Evolutionary conservation across 257 asterid genomes (phyloP).

Genomic region (Leptodermis oblonga): DNA sequence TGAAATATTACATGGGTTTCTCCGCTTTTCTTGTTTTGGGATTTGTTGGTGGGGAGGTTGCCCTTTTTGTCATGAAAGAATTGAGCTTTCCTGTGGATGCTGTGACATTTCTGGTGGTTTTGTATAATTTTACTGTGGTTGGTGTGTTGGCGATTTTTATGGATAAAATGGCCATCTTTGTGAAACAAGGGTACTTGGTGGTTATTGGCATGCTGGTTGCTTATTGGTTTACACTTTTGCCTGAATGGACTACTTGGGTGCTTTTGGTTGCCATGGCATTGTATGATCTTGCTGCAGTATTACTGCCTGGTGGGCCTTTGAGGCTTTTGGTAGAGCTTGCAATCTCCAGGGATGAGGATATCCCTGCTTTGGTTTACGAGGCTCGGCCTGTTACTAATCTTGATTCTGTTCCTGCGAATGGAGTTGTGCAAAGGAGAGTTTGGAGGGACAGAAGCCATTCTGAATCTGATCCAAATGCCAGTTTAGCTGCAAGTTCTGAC

Average conservation of each 20-base stretch:
- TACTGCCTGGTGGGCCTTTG: constrained; percentile 91
- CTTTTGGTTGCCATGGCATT: constrained; percentile 91
- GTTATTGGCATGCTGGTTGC: constrained; percentile 91
- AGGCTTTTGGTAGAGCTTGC: constrained; percentile 96
- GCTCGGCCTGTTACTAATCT: constrained; percentile 58
- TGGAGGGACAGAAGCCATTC: constrained; percentile 59
- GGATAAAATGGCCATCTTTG: constrained; percentile 64
- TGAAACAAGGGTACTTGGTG: constrained; percentile 75
- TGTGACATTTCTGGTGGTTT: constrained; percentile 49
- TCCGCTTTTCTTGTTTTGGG: constrained; percentile 85
- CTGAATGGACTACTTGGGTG: constrained; percentile 97
- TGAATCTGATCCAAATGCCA: constrained; percentile 25
- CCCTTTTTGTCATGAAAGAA: constrained; percentile 45
- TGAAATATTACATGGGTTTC: constrained; percentile 97
- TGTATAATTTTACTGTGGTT: constrained; percentile 78
- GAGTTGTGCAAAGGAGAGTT: constrained; percentile 52
- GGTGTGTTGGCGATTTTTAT: constrained; percentile 78
- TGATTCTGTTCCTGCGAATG: constrained; percentile 26
- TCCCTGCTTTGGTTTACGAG: constrained; percentile 98
- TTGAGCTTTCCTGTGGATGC: constrained; percentile 66
- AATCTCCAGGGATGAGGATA: constrained; percentile 84
- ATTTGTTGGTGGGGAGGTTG: constrained; percentile 81
- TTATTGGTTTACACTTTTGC: constrained; percentile 93
- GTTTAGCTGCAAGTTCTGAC: constrained; percentile 16
- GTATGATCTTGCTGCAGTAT: constrained; percentile 97